A percentile compares a stretch with the other conserved stretches of the same genome.
Conservation (phyloP, 441 rosid genomes). For the Erodium texanum region DNA sequence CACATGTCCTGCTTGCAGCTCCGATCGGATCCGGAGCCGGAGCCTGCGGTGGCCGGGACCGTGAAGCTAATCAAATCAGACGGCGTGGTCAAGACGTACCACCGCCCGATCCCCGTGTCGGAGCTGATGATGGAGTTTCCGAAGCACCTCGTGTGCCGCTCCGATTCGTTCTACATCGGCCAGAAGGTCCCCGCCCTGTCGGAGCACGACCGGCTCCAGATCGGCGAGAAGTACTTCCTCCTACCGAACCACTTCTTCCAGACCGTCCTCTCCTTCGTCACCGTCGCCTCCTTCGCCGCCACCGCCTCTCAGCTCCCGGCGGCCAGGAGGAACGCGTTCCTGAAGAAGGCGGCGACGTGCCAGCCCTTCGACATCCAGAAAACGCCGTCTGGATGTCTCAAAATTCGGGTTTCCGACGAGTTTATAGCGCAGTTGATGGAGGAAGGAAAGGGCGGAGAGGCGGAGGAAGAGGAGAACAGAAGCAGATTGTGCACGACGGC, state of each 20-base stretch:
- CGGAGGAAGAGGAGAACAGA: conserved; percentile 10
- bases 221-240: conserved; percentile 67
- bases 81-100: conserved; percentile 53
- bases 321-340: conserved; percentile 17
- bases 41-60: conserved; percentile 14
- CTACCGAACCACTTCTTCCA: conserved; percentile 64
- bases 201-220: conserved; percentile 54
- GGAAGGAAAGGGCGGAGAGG: conserved; percentile 24
- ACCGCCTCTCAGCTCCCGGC: conserved; percentile 16
- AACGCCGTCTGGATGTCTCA: conserved; percentile 45
- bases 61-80: conserved; percentile 61
- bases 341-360: conserved; percentile 34
- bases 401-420: conserved; percentile 74
- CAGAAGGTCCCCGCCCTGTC: conserved; percentile 66
- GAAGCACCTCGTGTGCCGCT: conserved; percentile 66
- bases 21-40: conserved; percentile 10
- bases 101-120: conserved; percentile 46
- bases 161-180: conserved; percentile 73
- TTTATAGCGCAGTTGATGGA: conserved; percentile 57
- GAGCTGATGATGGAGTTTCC: conserved; percentile 60
- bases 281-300: conserved; percentile 48
- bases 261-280: conserved; percentile 54
- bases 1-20: conserved; percentile 35
- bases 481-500: conserved; percentile 56
- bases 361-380: conserved; percentile 61